phyloP scores from a whole-genome alignment of 139 green algal genomes.

The Chlamydomonas schloesseri region DNA sequence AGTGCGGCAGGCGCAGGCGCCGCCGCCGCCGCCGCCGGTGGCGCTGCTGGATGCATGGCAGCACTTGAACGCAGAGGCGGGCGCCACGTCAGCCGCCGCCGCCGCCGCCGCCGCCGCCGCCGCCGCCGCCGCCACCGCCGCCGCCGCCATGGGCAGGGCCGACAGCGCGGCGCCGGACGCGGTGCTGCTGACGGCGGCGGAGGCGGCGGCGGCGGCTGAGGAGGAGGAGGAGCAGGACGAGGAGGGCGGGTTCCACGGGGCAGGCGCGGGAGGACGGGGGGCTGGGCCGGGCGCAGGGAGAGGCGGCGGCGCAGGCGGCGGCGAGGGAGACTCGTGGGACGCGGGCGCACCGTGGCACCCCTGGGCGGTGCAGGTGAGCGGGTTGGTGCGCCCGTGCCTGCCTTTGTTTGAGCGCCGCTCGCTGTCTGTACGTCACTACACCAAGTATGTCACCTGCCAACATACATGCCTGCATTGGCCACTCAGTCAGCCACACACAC shows the following conservation, averaged over 20 bases:
- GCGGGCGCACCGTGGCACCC: slow-evolving; percentile 67
- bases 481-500: too few relatives aligned
- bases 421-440: too few relatives aligned
- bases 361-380: slow-evolving; percentile 62
- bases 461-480: too few relatives aligned
- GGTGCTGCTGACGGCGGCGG: not conserved
- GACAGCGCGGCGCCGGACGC: not conserved
- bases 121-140: too few relatives aligned
- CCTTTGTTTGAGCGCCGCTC: too few relatives aligned
- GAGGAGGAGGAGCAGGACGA: not conserved
- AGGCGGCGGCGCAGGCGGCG: not conserved
- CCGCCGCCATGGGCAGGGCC: too few relatives aligned
- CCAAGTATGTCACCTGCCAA: too few relatives aligned
- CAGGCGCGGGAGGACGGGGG: not conserved
- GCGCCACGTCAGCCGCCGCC: too few relatives aligned
- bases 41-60: not conserved
- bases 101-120: too few relatives aligned
- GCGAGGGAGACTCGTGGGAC: slow-evolving; percentile 69
- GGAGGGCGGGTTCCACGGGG: not conserved
- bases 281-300: not conserved
- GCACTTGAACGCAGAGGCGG: not conserved
- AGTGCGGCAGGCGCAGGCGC: too few relatives aligned
- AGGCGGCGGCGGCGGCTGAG: not conserved
- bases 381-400: not conserved
- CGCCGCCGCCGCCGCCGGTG: too few relatives aligned